Evolutionary conservation across 805 yeast species (phyloP).

Genomic region (Blastobotrys attinorum): DNA sequence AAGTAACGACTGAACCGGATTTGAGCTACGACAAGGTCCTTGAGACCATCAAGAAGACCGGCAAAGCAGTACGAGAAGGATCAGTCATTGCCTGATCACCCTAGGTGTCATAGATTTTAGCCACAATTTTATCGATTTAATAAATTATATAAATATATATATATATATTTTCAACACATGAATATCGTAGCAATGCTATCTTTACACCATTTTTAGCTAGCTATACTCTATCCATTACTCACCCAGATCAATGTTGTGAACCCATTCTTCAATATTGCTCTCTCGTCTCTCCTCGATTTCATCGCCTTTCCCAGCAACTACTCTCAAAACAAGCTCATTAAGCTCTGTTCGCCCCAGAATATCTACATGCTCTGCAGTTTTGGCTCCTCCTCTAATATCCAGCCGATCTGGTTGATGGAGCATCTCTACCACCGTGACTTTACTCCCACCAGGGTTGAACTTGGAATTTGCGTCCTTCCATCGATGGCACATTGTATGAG

Average conservation of each 20-base stretch:
- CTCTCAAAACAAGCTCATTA: slow-evolving; percentile 74
- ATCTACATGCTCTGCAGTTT: slow-evolving; percentile 97
- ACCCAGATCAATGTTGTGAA: slow-evolving; percentile 44
- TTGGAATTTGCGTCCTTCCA: slow-evolving; percentile 64
- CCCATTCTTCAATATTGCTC: slow-evolving; percentile 59
- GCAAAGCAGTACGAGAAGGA: slow-evolving; percentile 72
- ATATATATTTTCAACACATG: no score
- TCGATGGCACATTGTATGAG: slow-evolving; percentile 86
- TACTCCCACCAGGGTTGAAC: slow-evolving; percentile 67
- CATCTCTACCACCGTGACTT: slow-evolving; percentile 81
- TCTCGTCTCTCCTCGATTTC: slow-evolving; percentile 50
- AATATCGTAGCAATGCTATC: no score
- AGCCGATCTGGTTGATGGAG: slow-evolving; percentile 88
- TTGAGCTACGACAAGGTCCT: slow-evolving; percentile 72
- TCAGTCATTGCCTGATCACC: slow-evolving; percentile 36
- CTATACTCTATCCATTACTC: no score
- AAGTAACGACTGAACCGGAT: slow-evolving; percentile 50
- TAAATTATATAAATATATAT: no score
- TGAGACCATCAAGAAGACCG: slow-evolving; percentile 79
- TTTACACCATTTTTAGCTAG: no score
- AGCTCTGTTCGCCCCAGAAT: slow-evolving; percentile 88
- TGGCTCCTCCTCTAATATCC: slow-evolving; percentile 95
- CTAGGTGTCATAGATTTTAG: no score
- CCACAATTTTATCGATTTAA: no score
- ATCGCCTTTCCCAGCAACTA: slow-evolving; percentile 76